phyloP scores from a whole-genome alignment of 2,329 filamentous ascomycete genomes.

The Ceratocystis huliohia region DNA sequence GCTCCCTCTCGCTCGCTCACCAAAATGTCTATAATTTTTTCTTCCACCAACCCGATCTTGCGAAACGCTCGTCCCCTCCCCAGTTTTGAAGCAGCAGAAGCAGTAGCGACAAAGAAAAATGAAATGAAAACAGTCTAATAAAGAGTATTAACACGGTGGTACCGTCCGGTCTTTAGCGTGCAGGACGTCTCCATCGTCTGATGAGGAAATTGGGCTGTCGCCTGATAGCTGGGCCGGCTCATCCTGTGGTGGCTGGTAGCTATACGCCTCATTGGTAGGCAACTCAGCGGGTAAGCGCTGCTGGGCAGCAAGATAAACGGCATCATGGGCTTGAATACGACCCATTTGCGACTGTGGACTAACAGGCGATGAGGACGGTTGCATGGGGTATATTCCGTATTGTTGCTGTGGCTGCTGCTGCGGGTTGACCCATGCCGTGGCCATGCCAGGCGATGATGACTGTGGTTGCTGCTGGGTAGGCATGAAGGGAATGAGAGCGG shows the following conservation, averaged over 20 bases:
- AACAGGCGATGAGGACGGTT: not conserved
- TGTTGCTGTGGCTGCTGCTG: conserved; percentile 2
- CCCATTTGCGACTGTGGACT: conserved; percentile 12
- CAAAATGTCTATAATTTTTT: too few species aligned
- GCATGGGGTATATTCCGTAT: conserved; percentile 1
- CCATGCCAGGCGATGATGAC: conserved; percentile 8
- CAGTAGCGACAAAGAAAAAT: too few species aligned
- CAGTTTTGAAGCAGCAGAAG: too few species aligned
- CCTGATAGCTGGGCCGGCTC: conserved; percentile 14
- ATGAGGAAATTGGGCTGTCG: not conserved
- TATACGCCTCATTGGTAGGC: conserved; percentile 6
- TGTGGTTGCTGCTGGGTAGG: not conserved
- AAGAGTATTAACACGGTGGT: not conserved
- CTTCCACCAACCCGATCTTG: too few species aligned
- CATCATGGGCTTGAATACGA: conserved; percentile 8
- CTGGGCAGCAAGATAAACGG: conserved; percentile 5
- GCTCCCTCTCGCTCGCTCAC: not conserved
- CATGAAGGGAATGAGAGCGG: conserved; percentile 15
- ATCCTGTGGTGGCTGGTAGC: conserved; percentile 9
- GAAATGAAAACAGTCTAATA: not conserved
- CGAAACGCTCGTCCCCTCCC: too few species aligned
- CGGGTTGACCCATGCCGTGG: not conserved
- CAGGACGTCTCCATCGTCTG: not conserved
- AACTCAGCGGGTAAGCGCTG: conserved; percentile 9
- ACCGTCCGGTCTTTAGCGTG: not conserved